Evolutionary conservation across 1,139 yeast genomes (phyloP).

Genomic region (Eremothecium cymbalariae): DNA sequence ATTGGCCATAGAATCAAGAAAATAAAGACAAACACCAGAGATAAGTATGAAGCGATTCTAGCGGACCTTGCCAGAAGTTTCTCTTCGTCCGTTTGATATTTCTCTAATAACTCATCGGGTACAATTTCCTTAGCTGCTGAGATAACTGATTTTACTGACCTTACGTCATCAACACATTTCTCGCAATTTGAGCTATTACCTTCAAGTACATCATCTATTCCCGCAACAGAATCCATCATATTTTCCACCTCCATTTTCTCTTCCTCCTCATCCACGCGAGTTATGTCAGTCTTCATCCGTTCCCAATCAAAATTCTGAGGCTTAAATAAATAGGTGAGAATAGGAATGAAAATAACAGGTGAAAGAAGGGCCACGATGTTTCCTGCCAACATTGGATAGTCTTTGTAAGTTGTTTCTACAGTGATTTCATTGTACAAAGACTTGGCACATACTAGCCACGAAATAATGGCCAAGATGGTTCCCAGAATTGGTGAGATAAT

Average conservation of each 20-base stretch:
- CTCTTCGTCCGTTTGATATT: constrained; percentile 39
- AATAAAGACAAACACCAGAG: constrained; percentile 49
- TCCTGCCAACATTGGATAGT: constrained; percentile 79
- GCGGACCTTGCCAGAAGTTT: constrained; percentile 43
- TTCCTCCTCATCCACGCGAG: constrained; percentile 60
- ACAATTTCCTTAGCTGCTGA: constrained; percentile 41
- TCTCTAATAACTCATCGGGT: constrained; percentile 34
- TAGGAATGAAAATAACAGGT: constrained; percentile 61
- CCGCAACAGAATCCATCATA: constrained; percentile 41
- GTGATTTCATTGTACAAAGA: constrained; percentile 45
- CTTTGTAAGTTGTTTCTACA: constrained; percentile 61
- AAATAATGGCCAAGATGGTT: constrained; percentile 51
- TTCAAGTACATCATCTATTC: constrained; percentile 40
- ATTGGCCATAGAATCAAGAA: constrained; percentile 73
- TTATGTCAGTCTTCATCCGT: constrained; percentile 43
- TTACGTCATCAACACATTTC: constrained; percentile 40
- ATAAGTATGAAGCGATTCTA: constrained; percentile 47
- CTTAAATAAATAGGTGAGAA: constrained; percentile 53
- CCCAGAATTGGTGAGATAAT: constrained; percentile 54
- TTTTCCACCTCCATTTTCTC: constrained; percentile 47
- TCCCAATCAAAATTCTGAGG: constrained; percentile 73
- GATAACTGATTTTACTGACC: constrained; percentile 43
- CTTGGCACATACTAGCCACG: constrained; percentile 60
- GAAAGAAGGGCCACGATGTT: constrained; percentile 73
- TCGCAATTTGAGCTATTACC: constrained; percentile 35